Conservation (phyloP, 305 asterid genomes). For the Fraxinus baroniana region DNA sequence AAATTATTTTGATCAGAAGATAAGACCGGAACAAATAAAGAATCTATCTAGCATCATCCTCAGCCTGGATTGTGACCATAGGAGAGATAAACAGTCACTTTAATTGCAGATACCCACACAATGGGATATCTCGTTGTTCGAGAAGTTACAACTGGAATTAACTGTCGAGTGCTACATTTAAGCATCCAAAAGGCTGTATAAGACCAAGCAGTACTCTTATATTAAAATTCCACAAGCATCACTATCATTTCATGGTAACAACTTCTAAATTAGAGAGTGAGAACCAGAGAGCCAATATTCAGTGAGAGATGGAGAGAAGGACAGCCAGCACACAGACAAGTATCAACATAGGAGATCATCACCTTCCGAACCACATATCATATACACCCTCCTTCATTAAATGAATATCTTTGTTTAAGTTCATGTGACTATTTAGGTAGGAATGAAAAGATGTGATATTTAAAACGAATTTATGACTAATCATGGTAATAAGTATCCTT, state of each 20-base stretch:
- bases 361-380: neutral
- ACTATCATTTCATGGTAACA: neutral
- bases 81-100: neutral
- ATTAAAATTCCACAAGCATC: neutral
- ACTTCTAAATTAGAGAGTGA: neutral
- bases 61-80: neutral
- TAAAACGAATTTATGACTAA: neutral
- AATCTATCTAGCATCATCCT: neutral
- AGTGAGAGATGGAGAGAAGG: neutral
- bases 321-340: neutral
- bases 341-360: neutral
- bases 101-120: neutral
- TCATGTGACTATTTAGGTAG: neutral
- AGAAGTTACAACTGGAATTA: constrained; percentile 1
- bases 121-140: neutral
- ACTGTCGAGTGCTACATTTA: neutral
- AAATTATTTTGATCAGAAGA: constrained; percentile 19
- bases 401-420: neutral
- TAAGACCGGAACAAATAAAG: constrained; percentile 1
- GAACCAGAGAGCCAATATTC: neutral
- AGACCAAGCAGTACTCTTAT: neutral
- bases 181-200: neutral
- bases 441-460: neutral
- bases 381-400: neutral
- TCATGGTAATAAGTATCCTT: neutral